Percentiles rank a stretch among this genome's conserved stretches.
phyloP scores from a whole-genome alignment of 2,329 filamentous ascomycete species.

The Colletotrichum sp. region DNA sequence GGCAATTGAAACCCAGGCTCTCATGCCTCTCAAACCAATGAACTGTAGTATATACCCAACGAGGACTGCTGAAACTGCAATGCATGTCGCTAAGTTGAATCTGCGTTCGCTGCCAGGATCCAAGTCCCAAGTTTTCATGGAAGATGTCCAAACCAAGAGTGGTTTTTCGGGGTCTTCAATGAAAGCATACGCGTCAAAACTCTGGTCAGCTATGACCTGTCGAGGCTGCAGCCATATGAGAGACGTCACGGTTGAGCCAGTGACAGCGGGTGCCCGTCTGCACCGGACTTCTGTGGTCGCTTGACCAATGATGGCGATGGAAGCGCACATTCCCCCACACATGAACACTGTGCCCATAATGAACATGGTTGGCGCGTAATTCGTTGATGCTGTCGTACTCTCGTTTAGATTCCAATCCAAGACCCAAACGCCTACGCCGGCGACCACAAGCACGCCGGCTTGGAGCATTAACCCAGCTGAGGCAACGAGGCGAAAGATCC shows the following conservation, averaged over 20 bases:
- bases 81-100: neutral
- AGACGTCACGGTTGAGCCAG: neutral
- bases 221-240: neutral
- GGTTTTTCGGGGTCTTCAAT: accelerated
- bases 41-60: neutral
- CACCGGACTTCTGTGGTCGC: accelerated
- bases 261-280: too few species aligned
- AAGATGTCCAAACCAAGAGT: neutral
- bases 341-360: accelerated
- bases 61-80: neutral
- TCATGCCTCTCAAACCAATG: neutral
- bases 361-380: neutral
- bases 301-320: accelerated
- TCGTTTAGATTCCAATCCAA: accelerated
- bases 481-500: accelerated
- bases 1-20: neutral
- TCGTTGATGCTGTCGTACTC: accelerated
- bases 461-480: accelerated
- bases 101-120: too few species aligned
- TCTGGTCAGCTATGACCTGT: neutral
- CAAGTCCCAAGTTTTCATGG: neutral
- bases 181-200: neutral
- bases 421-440: neutral
- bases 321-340: accelerated
- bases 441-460: neutral